phyloP scores from a whole-genome alignment of 1,284 basidiomycete genomes.

The Apiotrichum gracile region DNA sequence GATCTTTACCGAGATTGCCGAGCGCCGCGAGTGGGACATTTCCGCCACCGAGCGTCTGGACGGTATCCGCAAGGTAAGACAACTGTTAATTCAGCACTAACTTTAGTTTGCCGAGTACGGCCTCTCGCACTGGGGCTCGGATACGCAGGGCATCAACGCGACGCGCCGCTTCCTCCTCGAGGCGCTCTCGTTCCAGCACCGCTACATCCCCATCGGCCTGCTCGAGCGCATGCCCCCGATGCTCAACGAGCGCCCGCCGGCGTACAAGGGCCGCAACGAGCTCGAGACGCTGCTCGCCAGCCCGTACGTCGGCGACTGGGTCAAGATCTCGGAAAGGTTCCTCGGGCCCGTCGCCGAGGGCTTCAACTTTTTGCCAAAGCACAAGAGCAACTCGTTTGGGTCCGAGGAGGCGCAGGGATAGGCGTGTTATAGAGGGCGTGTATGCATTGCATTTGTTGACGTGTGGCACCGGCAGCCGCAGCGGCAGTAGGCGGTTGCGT shows the following conservation, averaged over 20 bases:
- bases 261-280: slow-evolving; percentile 78
- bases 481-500: not conserved
- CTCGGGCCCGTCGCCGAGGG: slow-evolving; percentile 62
- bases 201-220: slow-evolving; percentile 88
- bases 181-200: slow-evolving; percentile 87
- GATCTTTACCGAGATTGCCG: slow-evolving; percentile 95
- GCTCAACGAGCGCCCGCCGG: slow-evolving; percentile 85
- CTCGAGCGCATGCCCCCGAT: slow-evolving; percentile 75
- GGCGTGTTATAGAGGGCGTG: not conserved
- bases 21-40: slow-evolving; percentile 90
- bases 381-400: slow-evolving; percentile 63
- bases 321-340: slow-evolving; percentile 93
- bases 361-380: slow-evolving; percentile 67
- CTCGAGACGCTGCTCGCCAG: slow-evolving; percentile 82
- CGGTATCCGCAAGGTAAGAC: slow-evolving; percentile 63
- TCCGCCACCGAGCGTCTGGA: slow-evolving; percentile 84
- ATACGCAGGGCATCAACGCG: slow-evolving; percentile 83
- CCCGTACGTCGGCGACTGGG: slow-evolving; percentile 81
- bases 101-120: slow-evolving; percentile 73
- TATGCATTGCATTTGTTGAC: not conserved
- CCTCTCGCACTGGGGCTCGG: slow-evolving; percentile 69
- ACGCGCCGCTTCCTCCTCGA: slow-evolving; percentile 91
- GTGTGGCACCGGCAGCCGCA: too few species aligned
- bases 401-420: slow-evolving; percentile 53
- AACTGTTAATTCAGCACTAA: slow-evolving; percentile 12